Conservation (phyloP, 2,329 filamentous ascomycete species). For the Sordariomycetes sp. region DNA sequence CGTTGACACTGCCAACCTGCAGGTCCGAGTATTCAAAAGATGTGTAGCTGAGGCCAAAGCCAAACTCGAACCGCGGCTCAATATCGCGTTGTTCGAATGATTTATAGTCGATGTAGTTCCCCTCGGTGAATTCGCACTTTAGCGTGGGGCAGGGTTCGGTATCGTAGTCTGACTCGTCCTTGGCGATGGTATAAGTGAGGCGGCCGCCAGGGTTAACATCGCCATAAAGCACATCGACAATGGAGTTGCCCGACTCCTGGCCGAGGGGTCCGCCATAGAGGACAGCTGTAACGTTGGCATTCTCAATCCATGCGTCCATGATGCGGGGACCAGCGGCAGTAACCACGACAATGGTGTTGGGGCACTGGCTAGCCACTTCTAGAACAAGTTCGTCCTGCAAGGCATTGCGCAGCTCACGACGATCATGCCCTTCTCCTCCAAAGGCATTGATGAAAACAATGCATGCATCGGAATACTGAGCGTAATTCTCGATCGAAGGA, state of each 20-base stretch:
- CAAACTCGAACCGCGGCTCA: slow-evolving; percentile 55
- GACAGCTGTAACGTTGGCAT: slow-evolving; percentile 57
- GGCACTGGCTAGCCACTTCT: slow-evolving; percentile 48
- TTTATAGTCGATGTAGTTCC: slow-evolving; percentile 60
- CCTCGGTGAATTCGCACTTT: slow-evolving; percentile 45
- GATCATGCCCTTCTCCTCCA: slow-evolving; percentile 54
- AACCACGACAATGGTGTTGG: slow-evolving; percentile 57
- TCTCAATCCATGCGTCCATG: slow-evolving; percentile 58
- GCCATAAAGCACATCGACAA: slow-evolving; percentile 60
- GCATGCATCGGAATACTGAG: slow-evolving; percentile 55
- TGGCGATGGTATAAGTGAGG: slow-evolving; percentile 65
- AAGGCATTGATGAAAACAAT: slow-evolving; percentile 56
- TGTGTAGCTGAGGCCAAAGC: slow-evolving; percentile 61
- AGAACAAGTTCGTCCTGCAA: slow-evolving; percentile 55
- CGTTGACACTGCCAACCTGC: slow-evolving; percentile 13
- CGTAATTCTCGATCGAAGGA: too few relatives aligned
- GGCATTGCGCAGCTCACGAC: slow-evolving; percentile 42
- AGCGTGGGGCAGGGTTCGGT: slow-evolving; percentile 25
- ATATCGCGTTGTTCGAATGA: slow-evolving; percentile 53
- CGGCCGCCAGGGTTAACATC: slow-evolving; percentile 59
- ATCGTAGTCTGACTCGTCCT: slow-evolving; percentile 37
- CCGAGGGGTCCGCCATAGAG: slow-evolving; percentile 62
- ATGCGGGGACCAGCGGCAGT: slow-evolving; percentile 61
- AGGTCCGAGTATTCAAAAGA: slow-evolving; percentile 41
- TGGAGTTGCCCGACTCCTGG: slow-evolving; percentile 59